phyloP scores from a whole-genome alignment of 2,329 filamentous ascomycete species.

The Talaromyces sp. region DNA sequence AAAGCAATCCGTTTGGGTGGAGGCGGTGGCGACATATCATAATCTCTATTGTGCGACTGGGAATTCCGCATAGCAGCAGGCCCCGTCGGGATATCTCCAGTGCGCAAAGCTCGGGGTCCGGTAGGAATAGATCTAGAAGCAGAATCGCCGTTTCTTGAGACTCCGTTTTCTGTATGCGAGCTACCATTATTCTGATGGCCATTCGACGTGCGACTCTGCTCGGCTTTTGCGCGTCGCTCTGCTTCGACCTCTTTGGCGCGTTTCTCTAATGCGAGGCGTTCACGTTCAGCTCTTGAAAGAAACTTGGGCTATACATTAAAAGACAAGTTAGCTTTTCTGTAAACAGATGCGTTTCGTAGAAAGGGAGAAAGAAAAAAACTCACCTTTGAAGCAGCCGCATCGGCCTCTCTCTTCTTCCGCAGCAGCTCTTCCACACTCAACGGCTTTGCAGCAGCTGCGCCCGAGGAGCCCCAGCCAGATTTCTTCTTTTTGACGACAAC shows the following conservation, averaged over 20 bases:
- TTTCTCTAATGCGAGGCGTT: constrained; percentile 73
- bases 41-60: constrained; percentile 35
- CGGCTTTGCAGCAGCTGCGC: constrained; percentile 38
- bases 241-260: constrained; percentile 65
- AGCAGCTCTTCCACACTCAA: constrained; percentile 82
- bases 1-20: constrained; percentile 27
- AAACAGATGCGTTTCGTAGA: constrained; percentile 12
- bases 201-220: constrained; percentile 19
- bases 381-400: constrained; percentile 73
- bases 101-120: constrained; percentile 64
- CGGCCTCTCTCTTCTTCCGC: constrained; percentile 76
- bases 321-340: constrained; percentile 11
- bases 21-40: constrained; percentile 50
- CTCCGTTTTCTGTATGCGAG: constrained; percentile 17
- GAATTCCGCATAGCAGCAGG: constrained; percentile 45
- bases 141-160: constrained; percentile 1
- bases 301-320: constrained; percentile 61
- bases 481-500: constrained; percentile 43
- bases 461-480: constrained; percentile 44
- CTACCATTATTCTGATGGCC: constrained; percentile 19
- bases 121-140: constrained; percentile 52
- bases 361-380: background rate
- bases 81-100: constrained; percentile 43
- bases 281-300: constrained; percentile 74
- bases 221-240: constrained; percentile 46